A percentile compares a stretch with the other conserved stretches of the same genome.
Conservation (phyloP, 139 green algal genomes). For the Ostreobium quekettii region DNA sequence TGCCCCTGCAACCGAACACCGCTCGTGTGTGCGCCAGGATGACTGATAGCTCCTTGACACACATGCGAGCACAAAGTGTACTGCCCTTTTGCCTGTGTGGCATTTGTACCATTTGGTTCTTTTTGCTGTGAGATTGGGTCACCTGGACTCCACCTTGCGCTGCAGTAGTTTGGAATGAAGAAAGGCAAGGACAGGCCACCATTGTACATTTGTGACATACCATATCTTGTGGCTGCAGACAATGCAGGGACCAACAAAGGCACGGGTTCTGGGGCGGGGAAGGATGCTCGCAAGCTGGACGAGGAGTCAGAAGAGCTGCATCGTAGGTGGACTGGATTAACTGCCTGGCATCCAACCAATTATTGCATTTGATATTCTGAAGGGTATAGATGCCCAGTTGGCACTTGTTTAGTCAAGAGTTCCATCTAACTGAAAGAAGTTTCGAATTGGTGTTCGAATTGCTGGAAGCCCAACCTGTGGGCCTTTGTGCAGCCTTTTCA, state of each 20-base stretch:
- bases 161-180: too few species aligned
- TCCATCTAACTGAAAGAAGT: neutral
- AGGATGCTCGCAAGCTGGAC: conserved; percentile 74
- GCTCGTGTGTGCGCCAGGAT: too few species aligned
- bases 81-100: too few species aligned
- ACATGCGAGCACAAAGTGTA: too few species aligned
- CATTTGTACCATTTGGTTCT: too few species aligned
- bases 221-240: conserved; percentile 13
- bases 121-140: too few species aligned
- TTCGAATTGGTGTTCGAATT: neutral
- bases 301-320: conserved; percentile 78
- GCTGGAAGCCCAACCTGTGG: neutral
- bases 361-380: neutral
- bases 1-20: too few species aligned
- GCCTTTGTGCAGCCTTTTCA: neutral
- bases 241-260: conserved; percentile 29
- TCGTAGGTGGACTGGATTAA: conserved; percentile 37
- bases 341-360: neutral
- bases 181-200: too few species aligned
- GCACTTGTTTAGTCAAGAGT: neutral
- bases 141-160: too few species aligned
- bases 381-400: neutral
- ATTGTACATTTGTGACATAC: neutral
- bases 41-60: too few species aligned
- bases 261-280: conserved; percentile 29